Evolutionary conservation across 345 rosid species (phyloP).

Genomic region (Euphorbia lathyris): DNA sequence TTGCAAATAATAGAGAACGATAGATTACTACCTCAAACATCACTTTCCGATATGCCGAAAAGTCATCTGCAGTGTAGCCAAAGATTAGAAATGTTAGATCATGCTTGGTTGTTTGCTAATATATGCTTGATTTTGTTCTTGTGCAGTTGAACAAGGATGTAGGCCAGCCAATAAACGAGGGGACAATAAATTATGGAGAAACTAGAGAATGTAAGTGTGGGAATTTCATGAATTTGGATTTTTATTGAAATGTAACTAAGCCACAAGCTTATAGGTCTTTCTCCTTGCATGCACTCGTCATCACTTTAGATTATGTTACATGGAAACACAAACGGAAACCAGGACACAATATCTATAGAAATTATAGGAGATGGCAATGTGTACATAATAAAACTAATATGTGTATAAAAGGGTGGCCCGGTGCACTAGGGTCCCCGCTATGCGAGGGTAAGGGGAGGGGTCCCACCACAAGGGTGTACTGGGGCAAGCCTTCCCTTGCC

Average conservation of each 20-base stretch:
- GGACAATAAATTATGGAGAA: conserved; percentile 50
- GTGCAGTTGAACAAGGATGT: conserved; percentile 68
- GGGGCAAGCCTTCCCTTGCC: too few relatives aligned
- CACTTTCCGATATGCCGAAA: not conserved
- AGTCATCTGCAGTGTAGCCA: not conserved
- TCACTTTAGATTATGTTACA: too few relatives aligned
- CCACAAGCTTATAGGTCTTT: not conserved
- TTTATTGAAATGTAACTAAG: not conserved
- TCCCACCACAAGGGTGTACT: too few relatives aligned
- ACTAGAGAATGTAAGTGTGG: conserved; percentile 72
- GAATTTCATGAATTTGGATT: not conserved
- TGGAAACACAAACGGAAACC: too few relatives aligned
- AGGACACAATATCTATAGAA: too few relatives aligned
- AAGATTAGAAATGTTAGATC: not conserved
- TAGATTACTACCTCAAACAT: not conserved
- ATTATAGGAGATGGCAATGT: too few relatives aligned
- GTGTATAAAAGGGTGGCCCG: too few relatives aligned
- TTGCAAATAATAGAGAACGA: not conserved
- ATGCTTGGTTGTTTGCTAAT: not conserved
- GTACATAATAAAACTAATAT: too few relatives aligned
- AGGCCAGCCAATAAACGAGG: conserved; percentile 48
- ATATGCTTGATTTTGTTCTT: conserved; percentile 15
- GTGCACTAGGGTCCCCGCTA: too few relatives aligned
- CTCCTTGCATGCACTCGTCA: not conserved
- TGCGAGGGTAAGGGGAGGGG: too few relatives aligned